Base-by-base conservation (phyloP, 495 filamentous ascomycete species). In the Podospora anserina region DNA sequence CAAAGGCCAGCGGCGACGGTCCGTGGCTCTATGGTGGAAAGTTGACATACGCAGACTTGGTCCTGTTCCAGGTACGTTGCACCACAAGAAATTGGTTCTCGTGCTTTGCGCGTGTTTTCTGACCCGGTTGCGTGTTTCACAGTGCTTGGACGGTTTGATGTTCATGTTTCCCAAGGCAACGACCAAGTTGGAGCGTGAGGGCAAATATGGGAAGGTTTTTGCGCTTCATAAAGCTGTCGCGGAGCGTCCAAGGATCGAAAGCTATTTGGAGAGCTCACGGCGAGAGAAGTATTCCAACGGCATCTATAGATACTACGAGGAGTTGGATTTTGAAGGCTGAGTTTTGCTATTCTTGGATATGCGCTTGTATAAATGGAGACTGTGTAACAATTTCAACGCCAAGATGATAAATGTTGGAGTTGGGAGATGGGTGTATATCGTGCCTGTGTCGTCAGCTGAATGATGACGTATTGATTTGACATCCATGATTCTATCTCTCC, bases 11-110 rank as follows among this genome's bases (percentile, higher is more conserved):
- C 34, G 82, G 82, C 0, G 70, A 83, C 34, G 86, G 85, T 0
- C 84, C 83, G 19, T 90, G 85, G 80, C 74, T 92, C 0, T 86
- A 89, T 53, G 86, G 84, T 0, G 81, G 79, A 1, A 74, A 78
- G 68, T 69, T 92, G 67, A 89, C 86, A 4, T 88, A 87, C 78
- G 89, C 89, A 32, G 89, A 92, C 78, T 77, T 88, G 63, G 87
- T 89, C n/a, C 73, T 91, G 0, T 92, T 86, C 74, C 89, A 91
- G 73, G 85, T 88, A 63, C 44, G 74, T 72, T 64, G 13, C 7
- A 23, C n/a, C 53, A 39, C 19, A 27, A 23, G 4, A 54, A 7
- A 61, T 57, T 59, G 11, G 23, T 28, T 20, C 57, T 3, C 3
- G 39, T 49, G 39, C 7, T 5, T 49, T 49, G 2, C 5, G 15